Conservation (phyloP, 768 basidiomycete species). For the Russula compacta region DNA sequence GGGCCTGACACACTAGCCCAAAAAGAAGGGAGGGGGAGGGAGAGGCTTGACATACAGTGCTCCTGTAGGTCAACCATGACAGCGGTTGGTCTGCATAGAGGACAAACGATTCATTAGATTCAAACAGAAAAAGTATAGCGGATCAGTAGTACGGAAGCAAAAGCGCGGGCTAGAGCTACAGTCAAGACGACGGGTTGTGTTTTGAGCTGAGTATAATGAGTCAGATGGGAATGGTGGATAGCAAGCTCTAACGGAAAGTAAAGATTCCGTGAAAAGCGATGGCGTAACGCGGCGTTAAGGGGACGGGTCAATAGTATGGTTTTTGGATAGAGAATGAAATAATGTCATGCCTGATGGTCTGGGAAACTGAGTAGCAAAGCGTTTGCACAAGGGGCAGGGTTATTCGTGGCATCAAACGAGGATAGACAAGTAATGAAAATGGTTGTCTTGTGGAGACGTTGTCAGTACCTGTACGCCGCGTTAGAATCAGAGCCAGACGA, state of each 20-base stretch:
- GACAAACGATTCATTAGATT: neutral
- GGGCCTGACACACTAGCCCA: neutral
- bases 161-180: neutral
- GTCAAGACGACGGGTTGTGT: neutral
- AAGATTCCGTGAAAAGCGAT: neutral
- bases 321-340: neutral
- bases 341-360: neutral
- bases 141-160: neutral
- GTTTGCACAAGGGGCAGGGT: neutral
- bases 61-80: neutral
- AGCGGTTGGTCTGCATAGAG: neutral
- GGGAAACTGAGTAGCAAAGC: neutral
- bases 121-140: neutral
- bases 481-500: neutral
- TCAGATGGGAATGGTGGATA: neutral
- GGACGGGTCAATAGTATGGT: neutral
- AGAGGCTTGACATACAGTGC: neutral
- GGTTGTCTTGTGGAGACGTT: neutral
- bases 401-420: neutral
- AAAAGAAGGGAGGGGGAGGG: neutral
- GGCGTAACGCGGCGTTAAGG: neutral
- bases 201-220: neutral
- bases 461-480: neutral
- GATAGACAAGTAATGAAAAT: neutral
- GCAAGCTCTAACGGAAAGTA: neutral